Percentiles rank a stretch among this genome's conserved stretches.
These are phyloP conservation scores for Mycena epipterygia DNA, from an alignment of 768 basidiomycete genomes.

Conservation along the genomic window DNA sequence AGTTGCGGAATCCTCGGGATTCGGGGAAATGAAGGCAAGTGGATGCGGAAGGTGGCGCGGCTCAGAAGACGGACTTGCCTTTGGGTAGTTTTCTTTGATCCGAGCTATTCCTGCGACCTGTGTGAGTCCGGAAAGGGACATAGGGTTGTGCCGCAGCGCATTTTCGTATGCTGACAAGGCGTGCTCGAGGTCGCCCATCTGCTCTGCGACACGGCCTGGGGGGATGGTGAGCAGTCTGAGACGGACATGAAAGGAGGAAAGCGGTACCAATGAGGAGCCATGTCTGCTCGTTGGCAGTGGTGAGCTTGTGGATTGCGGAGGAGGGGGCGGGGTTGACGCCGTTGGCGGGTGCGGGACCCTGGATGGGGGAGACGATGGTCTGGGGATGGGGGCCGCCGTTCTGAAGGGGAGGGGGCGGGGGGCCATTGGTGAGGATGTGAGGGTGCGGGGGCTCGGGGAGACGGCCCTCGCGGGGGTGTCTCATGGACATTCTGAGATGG, in stretches of 20 bases:
- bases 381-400: conserved; percentile 59
- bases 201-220: conserved; percentile 93
- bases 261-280: conserved; percentile 92
- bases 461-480: conserved; percentile 12
- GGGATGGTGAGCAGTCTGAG: conserved; percentile 7
- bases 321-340: conserved; percentile 60
- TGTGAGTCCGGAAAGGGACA: conserved; percentile 90
- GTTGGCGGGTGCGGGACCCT: conserved; percentile 47
- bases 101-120: conserved; percentile 97
- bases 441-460: conserved; percentile 5
- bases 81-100: conserved; percentile 97
- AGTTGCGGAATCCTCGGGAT: conserved; percentile 38
- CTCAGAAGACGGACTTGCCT: conserved; percentile 67
- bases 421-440: conserved; percentile 54
- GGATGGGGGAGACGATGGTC: conserved; percentile 63
- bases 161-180: conserved; percentile 95
- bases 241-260: conserved; percentile 21
- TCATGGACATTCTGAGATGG: conserved; percentile 12
- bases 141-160: conserved; percentile 94
- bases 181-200: conserved; percentile 94
- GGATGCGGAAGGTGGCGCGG: conserved; percentile 35
- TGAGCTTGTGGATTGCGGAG: conserved; percentile 80
- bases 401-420: conserved; percentile 42
- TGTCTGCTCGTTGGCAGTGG: conserved; percentile 92
- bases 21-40: conserved; percentile 23